These are phyloP conservation scores for Phytopythium kandeliae DNA, from an alignment of 352 stramenopile genomes.

Conservation along the genomic window DNA sequence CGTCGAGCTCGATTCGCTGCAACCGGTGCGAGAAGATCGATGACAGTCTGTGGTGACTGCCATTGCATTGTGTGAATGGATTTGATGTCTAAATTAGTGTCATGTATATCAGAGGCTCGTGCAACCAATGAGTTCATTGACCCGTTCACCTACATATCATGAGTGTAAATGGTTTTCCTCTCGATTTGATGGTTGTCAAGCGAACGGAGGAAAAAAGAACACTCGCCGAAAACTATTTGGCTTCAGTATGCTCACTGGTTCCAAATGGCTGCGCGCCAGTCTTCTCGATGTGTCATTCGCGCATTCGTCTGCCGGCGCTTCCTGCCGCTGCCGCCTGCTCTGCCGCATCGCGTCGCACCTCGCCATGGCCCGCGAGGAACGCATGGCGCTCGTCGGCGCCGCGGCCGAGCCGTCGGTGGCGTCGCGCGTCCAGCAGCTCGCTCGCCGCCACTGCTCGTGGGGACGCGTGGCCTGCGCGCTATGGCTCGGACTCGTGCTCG, in stretches of 20 bases:
- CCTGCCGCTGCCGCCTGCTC: neutral
- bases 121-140: too few relatives aligned
- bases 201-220: conserved; percentile 4
- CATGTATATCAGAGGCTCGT: too few relatives aligned
- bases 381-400: conserved; percentile 4
- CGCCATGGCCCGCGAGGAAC: conserved; percentile 2
- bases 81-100: too few relatives aligned
- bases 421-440: neutral
- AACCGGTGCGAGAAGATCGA: too few relatives aligned
- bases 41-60: too few relatives aligned
- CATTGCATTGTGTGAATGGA: too few relatives aligned
- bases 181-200: too few relatives aligned
- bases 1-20: too few relatives aligned
- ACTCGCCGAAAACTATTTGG: neutral
- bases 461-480: conserved; percentile 10
- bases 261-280: conserved; percentile 1
- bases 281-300: neutral
- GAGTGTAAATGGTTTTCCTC: too few relatives aligned
- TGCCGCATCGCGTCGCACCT: neutral
- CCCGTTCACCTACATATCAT: too few relatives aligned
- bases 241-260: neutral
- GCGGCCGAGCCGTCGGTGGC: conserved; percentile 14
- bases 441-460: conserved; percentile 13
- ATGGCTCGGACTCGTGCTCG: conserved; percentile 11
- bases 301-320: neutral